These are phyloP conservation scores for Coniella vitis DNA, from an alignment of 2,329 filamentous ascomycete species.

Conservation along the genomic window DNA sequence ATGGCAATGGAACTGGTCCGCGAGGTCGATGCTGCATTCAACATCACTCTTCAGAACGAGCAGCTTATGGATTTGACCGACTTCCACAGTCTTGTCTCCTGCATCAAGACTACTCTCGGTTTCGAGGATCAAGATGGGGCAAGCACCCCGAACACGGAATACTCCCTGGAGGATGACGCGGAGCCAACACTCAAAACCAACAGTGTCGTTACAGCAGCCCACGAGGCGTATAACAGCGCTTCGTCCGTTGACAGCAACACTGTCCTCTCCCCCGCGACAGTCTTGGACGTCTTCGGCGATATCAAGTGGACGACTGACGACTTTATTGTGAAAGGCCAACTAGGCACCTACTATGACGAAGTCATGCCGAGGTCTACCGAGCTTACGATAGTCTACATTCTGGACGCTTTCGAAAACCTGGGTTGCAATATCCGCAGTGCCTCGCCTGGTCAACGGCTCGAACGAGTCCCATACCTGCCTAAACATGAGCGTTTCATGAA, in stretches of 20 bases:
- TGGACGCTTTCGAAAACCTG: slow-evolving; percentile 30
- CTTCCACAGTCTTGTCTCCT: slow-evolving; percentile 1
- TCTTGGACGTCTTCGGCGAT: background rate
- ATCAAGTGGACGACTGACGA: slow-evolving; percentile 1
- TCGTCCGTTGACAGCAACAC: background rate
- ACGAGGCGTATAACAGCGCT: background rate
- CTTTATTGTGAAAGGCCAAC: slow-evolving; percentile 6
- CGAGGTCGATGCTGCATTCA: slow-evolving; percentile 34
- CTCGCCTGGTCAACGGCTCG: slow-evolving; percentile 20
- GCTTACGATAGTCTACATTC: slow-evolving; percentile 23
- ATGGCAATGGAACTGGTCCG: slow-evolving; percentile 41
- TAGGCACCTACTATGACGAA: background rate
- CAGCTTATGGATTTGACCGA: background rate
- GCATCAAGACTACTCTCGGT: background rate
- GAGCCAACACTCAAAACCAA: background rate
- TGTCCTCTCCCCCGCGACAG: background rate
- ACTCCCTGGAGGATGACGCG: background rate
- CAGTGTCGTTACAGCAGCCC: background rate
- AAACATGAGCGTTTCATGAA: slow-evolving; percentile 23
- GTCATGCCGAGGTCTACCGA: slow-evolving; percentile 2
- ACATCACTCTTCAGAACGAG: slow-evolving; percentile 19
- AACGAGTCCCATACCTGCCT: slow-evolving; percentile 21
- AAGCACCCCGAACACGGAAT: background rate
- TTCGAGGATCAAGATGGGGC: background rate
- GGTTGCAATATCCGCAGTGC: slow-evolving; percentile 22